A percentile compares a stretch with the other conserved stretches of the same genome.
These are phyloP conservation scores for Aureobasidium sp. DNA, from an alignment of 2,329 filamentous ascomycete genomes.

Conservation along the genomic window DNA sequence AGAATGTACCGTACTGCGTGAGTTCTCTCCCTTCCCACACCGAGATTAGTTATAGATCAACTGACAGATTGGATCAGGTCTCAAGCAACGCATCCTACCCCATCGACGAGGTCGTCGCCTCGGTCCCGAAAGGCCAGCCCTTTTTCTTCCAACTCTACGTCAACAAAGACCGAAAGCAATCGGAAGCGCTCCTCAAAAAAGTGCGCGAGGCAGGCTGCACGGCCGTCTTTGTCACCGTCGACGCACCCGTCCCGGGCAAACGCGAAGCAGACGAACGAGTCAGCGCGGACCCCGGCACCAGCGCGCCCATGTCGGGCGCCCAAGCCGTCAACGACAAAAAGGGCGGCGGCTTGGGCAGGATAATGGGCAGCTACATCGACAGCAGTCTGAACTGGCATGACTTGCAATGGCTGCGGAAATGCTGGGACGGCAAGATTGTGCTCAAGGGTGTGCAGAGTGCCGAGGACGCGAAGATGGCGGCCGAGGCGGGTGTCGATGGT, in stretches of 20 bases:
- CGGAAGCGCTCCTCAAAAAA: conserved; percentile 43
- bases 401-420: conserved; percentile 36
- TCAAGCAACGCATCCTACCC: conserved; percentile 31
- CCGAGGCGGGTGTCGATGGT: conserved; percentile 38
- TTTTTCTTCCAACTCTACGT: conserved; percentile 59
- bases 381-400: conserved; percentile 47
- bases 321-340: conserved; percentile 46
- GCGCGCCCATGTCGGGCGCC: conserved; percentile 46
- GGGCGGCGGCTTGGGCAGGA: conserved; percentile 49
- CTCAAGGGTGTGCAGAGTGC: conserved; percentile 38
- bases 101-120: conserved; percentile 27
- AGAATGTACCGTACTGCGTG: conserved; percentile 25
- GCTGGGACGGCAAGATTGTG: conserved; percentile 37
- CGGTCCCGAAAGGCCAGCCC: conserved; percentile 23
- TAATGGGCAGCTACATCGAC: conserved; percentile 54
- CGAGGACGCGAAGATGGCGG: conserved; percentile 37
- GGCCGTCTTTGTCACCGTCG: conserved; percentile 53
- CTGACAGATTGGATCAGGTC: conserved; percentile 3
- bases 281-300: conserved; percentile 41
- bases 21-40: too few relatives aligned
- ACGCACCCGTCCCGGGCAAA: conserved; percentile 52
- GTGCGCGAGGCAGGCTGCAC: conserved; percentile 43
- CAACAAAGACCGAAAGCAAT: conserved; percentile 48
- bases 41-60: too few relatives aligned
- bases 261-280: conserved; percentile 43